phyloP scores from a whole-genome alignment of 2,329 filamentous ascomycete genomes.

The Neonectria neomacrospora region DNA sequence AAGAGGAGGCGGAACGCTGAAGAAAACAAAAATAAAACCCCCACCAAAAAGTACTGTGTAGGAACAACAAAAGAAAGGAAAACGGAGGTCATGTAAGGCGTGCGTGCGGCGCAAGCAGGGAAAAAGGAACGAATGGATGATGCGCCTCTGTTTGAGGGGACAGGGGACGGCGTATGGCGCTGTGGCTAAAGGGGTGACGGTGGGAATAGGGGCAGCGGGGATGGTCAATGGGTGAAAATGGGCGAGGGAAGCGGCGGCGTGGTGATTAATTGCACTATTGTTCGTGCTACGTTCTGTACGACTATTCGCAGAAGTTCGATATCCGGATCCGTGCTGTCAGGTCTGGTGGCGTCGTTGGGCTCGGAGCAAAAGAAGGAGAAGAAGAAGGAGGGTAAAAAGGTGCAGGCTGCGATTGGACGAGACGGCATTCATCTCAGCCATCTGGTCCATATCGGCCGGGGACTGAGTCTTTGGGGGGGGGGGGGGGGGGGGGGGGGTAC shows the following conservation, averaged over 20 bases:
- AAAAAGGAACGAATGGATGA: background rate
- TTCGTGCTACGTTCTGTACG: background rate
- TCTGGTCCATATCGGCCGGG: constrained; percentile 1
- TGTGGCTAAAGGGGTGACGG: background rate
- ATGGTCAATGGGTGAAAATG: background rate
- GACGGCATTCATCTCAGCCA: background rate
- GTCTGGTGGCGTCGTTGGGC: background rate
- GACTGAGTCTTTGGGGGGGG: constrained; percentile 5
- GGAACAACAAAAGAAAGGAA: constrained; percentile 22
- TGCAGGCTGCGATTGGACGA: background rate
- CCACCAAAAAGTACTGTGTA: background rate
- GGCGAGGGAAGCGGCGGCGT: background rate
- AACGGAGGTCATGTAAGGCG: constrained; percentile 20
- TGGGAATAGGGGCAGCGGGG: constrained; percentile 1
- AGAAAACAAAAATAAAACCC: background rate
- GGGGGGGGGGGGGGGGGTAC: constrained; percentile 12
- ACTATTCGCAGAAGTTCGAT: background rate
- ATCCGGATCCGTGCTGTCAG: background rate
- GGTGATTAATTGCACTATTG: background rate
- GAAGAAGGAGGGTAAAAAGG: background rate
- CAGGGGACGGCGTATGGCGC: background rate
- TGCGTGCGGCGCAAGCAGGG: constrained; percentile 14
- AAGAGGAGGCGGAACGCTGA: constrained; percentile 2
- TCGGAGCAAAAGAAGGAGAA: background rate
- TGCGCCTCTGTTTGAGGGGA: background rate